Percentiles rank a stretch among this genome's conserved stretches.
Conservation (phyloP, 192 early-diverging fungal genomes). For the Dispira parvispora region DNA sequence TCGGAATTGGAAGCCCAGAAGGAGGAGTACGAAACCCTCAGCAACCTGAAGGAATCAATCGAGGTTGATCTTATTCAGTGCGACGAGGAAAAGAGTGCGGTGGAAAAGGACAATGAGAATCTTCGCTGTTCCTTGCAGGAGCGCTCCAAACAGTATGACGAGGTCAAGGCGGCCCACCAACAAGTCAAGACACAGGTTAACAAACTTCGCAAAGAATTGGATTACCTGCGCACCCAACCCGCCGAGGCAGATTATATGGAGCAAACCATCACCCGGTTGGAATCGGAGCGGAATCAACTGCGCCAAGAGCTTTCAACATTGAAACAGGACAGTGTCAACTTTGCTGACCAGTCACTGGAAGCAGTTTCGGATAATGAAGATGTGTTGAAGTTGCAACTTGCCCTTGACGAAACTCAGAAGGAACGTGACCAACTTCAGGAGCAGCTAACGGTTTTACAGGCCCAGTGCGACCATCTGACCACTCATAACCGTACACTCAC, state of each 20-base stretch:
- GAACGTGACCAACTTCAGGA: no score
- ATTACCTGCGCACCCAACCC: neutral
- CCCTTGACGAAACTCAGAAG: no score
- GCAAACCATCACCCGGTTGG: slow-evolving; percentile 1
- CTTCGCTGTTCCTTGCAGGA: neutral
- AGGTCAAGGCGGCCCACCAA: neutral
- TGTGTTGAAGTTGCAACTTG: no score
- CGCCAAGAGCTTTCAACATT: neutral
- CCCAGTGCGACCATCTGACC: no score
- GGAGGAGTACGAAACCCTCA: neutral
- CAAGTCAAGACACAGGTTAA: neutral
- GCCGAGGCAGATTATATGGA: neutral
- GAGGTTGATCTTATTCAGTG: neutral
- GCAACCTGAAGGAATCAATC: neutral
- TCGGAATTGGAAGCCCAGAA: neutral
- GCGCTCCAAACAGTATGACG: neutral
- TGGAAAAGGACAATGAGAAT: neutral
- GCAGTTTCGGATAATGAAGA: no score
- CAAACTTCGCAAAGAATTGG: neutral
- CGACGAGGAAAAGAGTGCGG: neutral
- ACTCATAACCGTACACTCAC: no score
- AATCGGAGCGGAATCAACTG: slow-evolving; percentile 1
- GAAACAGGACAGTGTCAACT: no score
- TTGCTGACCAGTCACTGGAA: no score
- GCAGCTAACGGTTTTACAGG: no score